Percentiles rank a stretch among this genome's conserved stretches.
These are phyloP conservation scores for Sapria himalayana DNA, from an alignment of 345 rosid species.

Conservation along the genomic window DNA sequence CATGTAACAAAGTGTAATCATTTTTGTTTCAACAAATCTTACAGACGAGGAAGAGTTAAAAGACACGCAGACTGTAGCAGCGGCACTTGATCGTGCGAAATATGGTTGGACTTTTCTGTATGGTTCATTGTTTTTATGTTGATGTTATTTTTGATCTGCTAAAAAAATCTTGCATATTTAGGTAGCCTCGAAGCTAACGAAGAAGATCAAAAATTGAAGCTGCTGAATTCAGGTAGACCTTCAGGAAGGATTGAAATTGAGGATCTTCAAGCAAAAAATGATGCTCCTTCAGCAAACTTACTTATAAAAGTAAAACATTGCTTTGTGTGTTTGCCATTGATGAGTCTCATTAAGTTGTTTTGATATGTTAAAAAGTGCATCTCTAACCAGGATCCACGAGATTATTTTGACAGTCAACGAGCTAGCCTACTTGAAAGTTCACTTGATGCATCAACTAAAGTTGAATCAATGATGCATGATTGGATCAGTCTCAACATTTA, in stretches of 20 bases:
- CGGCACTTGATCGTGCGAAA: slow-evolving; percentile 63
- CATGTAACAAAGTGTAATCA: background rate
- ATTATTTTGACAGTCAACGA: slow-evolving; percentile 94
- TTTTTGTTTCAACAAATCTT: slow-evolving; percentile 9
- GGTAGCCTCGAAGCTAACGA: no score
- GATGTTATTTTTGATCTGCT: slow-evolving; percentile 8
- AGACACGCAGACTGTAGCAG: slow-evolving; percentile 65
- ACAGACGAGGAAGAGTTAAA: slow-evolving; percentile 44
- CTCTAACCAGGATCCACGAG: slow-evolving; percentile 68
- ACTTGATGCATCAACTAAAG: slow-evolving; percentile 19
- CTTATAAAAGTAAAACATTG: no score
- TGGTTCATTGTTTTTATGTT: slow-evolving; percentile 7
- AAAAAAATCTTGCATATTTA: no score
- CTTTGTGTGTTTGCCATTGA: slow-evolving; percentile 8
- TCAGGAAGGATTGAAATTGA: slow-evolving; percentile 54
- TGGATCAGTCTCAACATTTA: slow-evolving; percentile 40
- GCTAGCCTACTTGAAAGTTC: slow-evolving; percentile 34
- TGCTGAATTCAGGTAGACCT: slow-evolving; percentile 26
- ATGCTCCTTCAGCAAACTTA: slow-evolving; percentile 45
- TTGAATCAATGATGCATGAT: slow-evolving; percentile 18
- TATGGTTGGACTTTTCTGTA: slow-evolving; percentile 52
- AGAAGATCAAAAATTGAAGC: slow-evolving; percentile 23
- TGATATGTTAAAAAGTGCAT: slow-evolving; percentile 6
- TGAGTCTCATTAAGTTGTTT: slow-evolving; percentile 1
- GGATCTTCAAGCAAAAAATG: slow-evolving; percentile 51